Conservation (phyloP, 768 basidiomycete genomes). For the Tricholoma saponaceum region DNA sequence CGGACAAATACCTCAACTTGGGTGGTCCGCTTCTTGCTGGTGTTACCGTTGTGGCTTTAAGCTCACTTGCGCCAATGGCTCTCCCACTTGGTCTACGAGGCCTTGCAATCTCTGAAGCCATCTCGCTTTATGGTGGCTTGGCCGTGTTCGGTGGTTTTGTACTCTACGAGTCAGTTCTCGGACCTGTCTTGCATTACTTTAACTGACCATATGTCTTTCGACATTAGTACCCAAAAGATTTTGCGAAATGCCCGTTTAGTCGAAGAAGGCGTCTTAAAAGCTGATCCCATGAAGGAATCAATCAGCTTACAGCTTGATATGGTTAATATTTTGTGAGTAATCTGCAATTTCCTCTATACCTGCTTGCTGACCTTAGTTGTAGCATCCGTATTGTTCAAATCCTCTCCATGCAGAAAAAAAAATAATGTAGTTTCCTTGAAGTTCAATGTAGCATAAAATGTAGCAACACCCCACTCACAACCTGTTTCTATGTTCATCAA, state of each 20-base stretch:
- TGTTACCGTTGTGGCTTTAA: constrained; percentile 82
- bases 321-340: constrained; percentile 81
- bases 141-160: constrained; percentile 87
- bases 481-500: neutral
- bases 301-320: constrained; percentile 80
- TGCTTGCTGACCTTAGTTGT: neutral
- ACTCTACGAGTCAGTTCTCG: constrained; percentile 67
- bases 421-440: neutral
- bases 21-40: constrained; percentile 88
- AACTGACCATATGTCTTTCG: constrained; percentile 1
- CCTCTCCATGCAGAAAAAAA: constrained; percentile 61
- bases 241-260: constrained; percentile 71
- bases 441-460: neutral
- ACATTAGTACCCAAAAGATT: constrained; percentile 76
- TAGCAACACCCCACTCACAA: neutral
- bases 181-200: neutral
- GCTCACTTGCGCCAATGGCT: constrained; percentile 84
- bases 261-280: constrained; percentile 59
- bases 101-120: constrained; percentile 70
- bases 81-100: constrained; percentile 80
- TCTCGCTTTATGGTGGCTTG: constrained; percentile 84
- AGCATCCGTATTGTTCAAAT: constrained; percentile 83
- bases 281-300: constrained; percentile 77
- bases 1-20: constrained; percentile 81
- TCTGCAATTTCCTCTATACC: neutral